A percentile compares a stretch with the other conserved stretches of the same genome.
These are phyloP conservation scores for Bocquillonia castaneifolia DNA, from an alignment of 441 rosid species.

Conservation along the genomic window DNA sequence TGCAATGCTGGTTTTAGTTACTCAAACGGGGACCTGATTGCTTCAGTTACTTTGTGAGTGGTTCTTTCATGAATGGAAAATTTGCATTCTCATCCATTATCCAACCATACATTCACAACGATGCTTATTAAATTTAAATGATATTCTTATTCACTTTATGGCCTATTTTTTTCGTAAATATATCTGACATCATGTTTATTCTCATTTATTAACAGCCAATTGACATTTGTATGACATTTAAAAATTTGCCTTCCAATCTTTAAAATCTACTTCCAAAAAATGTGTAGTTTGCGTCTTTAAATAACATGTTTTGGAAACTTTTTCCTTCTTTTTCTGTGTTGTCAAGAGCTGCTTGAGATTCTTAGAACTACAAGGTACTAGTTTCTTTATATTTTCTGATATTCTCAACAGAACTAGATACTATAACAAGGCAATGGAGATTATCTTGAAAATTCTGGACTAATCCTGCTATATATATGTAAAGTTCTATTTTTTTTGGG, in stretches of 20 bases:
- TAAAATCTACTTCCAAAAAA: not conserved
- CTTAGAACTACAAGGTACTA: too few species aligned
- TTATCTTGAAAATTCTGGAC: not conserved
- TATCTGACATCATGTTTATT: not conserved
- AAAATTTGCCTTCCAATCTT: not conserved
- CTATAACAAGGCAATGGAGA: not conserved
- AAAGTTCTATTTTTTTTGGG: not conserved
- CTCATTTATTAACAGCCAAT: too few species aligned
- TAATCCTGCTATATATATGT: not conserved
- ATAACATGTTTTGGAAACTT: too few species aligned
- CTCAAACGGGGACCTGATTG: constrained; percentile 57
- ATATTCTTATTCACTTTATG: not conserved
- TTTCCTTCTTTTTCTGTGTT: not conserved
- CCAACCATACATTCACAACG: not conserved
- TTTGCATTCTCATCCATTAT: not conserved
- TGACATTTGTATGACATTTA: too few species aligned
- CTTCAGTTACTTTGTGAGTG: constrained; percentile 73
- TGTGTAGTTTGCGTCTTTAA: too few species aligned
- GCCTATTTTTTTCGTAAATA: not conserved
- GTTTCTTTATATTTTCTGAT: not conserved
- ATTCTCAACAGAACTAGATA: not conserved
- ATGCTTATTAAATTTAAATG: not conserved
- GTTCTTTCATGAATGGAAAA: not conserved
- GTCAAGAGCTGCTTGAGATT: not conserved
- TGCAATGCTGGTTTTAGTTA: constrained; percentile 71